A percentile compares a stretch with the other conserved stretches of the same genome.
These are phyloP conservation scores for Rosa multiflora DNA, from an alignment of 306 rosid species.

Conservation along the genomic window DNA sequence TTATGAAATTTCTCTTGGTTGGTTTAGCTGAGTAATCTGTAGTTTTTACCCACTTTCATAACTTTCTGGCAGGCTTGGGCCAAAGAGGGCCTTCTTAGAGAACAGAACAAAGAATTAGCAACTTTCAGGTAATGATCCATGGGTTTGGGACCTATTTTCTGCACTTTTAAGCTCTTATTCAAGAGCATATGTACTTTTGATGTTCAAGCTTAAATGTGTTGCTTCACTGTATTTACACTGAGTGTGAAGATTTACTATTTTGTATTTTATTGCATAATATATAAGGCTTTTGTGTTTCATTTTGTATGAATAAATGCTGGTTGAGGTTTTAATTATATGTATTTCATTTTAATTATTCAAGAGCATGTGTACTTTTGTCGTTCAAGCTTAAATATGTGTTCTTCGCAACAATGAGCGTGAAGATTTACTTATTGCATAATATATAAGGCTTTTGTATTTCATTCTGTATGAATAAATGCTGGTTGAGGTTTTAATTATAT, in stretches of 20 bases:
- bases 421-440: too few relatives aligned
- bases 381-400: neutral
- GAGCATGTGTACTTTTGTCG: too few relatives aligned
- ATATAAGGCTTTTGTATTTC: neutral
- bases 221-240: neutral
- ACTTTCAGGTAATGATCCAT: conserved; percentile 65
- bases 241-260: neutral
- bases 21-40: neutral
- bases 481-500: conserved; percentile 16
- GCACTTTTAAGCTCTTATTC: neutral
- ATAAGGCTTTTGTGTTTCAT: neutral
- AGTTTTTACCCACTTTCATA: neutral
- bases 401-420: neutral
- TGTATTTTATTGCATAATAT: neutral
- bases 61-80: conserved; percentile 82
- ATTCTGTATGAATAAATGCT: neutral
- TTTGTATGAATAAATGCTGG: neutral
- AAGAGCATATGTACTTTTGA: neutral
- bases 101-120: conserved; percentile 84
- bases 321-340: conserved; percentile 16
- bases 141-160: neutral
- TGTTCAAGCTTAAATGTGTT: neutral
- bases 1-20: conserved; percentile 5
- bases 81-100: conserved; percentile 83
- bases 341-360: too few relatives aligned